Conservation (phyloP, 108 stramenopile genomes). For the Pseudonitzschia pungens region DNA sequence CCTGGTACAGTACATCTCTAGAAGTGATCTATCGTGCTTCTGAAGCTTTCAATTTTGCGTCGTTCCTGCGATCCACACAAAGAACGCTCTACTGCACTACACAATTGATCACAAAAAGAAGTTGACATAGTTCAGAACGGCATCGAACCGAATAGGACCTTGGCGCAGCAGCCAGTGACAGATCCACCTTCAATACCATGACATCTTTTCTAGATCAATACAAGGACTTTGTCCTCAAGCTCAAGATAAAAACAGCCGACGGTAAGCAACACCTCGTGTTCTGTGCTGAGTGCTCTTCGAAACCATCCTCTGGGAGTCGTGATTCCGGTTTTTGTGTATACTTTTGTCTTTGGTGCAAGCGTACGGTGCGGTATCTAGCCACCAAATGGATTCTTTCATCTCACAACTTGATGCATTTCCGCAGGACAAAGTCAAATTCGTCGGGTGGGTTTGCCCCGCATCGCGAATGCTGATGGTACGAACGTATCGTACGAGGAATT, state of each 20-base stretch:
- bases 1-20: no score
- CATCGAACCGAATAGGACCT: no score
- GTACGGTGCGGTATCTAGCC: no score
- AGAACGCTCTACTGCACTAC: no score
- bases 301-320: not conserved
- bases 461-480: conserved; percentile 38
- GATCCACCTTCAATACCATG: not conserved
- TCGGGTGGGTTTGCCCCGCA: conserved; percentile 54
- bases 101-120: no score
- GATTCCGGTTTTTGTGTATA: not conserved
- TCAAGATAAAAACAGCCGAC: conserved; percentile 53
- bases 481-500: conserved; percentile 54
- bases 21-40: no score
- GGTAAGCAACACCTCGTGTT: conserved; percentile 34
- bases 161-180: no score
- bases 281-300: not conserved
- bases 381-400: not conserved
- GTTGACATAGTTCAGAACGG: no score
- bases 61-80: no score
- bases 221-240: conserved; percentile 60
- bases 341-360: not conserved
- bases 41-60: no score
- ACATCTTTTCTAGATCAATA: conserved; percentile 18
- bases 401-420: not conserved
- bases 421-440: conserved; percentile 51